Conservation (phyloP, 257 asterid genomes). For the Catharanthus roseus region DNA sequence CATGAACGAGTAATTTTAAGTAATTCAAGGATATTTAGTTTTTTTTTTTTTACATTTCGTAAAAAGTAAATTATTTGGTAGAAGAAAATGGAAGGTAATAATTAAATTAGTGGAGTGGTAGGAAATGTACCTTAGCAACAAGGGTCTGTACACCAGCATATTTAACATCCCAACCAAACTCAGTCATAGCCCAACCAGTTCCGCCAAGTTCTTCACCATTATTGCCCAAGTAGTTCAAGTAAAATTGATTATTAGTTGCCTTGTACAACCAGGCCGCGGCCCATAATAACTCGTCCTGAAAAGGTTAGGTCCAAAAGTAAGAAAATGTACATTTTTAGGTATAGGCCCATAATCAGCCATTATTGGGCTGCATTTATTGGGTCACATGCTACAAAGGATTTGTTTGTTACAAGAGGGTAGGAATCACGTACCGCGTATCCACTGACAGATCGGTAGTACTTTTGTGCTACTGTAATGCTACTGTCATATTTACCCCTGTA, state of each 20-base stretch:
- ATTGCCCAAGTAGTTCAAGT: slow-evolving; percentile 65
- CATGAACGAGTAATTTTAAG: too few species aligned
- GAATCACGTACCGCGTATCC: slow-evolving; percentile 80
- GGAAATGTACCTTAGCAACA: slow-evolving; percentile 59
- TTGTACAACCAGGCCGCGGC: slow-evolving; percentile 96
- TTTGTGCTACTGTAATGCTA: slow-evolving; percentile 80
- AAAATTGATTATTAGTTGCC: slow-evolving; percentile 65
- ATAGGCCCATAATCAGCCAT: not conserved
- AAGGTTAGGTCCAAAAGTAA: not conserved
- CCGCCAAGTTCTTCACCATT: slow-evolving; percentile 90
- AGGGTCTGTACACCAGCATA: slow-evolving; percentile 94
- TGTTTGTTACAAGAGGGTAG: not conserved
- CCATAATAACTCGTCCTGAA: slow-evolving; percentile 93
- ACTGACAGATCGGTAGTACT: slow-evolving; percentile 92
- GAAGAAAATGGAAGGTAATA: not conserved
- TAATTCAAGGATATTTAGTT: too few species aligned
- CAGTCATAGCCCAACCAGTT: slow-evolving; percentile 96
- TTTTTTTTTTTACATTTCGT: too few species aligned
- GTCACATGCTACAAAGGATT: not conserved
- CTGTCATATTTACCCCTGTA: slow-evolving; percentile 95
- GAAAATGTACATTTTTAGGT: not conserved
- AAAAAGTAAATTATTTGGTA: too few species aligned
- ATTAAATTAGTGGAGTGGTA: too few species aligned
- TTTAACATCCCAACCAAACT: slow-evolving; percentile 96
- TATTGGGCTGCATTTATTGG: not conserved